A percentile compares a stretch with the other conserved stretches of the same genome.
phyloP scores from a whole-genome alignment of 1,284 basidiomycete species.

The Moesziomyces antarcticus region DNA sequence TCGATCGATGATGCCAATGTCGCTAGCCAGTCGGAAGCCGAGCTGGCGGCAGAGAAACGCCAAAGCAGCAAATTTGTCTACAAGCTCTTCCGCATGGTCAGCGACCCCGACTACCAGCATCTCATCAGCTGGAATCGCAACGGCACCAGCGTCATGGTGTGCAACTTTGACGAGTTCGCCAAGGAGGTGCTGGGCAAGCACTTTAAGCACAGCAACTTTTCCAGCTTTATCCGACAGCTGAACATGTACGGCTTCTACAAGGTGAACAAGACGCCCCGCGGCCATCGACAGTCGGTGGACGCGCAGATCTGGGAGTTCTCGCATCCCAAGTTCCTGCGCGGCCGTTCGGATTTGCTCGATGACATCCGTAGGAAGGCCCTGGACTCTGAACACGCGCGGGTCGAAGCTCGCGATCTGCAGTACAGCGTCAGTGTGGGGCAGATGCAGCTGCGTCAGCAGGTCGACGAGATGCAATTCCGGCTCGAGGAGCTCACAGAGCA shows the following conservation, averaged over 20 bases:
- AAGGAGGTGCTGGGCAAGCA: conserved; percentile 68
- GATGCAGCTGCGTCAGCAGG: conserved; percentile 58
- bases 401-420: conserved; percentile 57
- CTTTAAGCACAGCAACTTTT: conserved; percentile 75
- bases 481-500: conserved; percentile 56
- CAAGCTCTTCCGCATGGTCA: conserved; percentile 62
- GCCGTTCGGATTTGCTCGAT: conserved; percentile 81
- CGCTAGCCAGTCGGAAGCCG: conserved; percentile 40
- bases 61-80: conserved; percentile 59
- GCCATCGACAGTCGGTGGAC: conserved; percentile 78
- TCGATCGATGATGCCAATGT: conserved; percentile 42
- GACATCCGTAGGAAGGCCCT: conserved; percentile 84
- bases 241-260: conserved; percentile 76
- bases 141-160: conserved; percentile 61
- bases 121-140: conserved; percentile 60
- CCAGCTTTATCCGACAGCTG: conserved; percentile 86
- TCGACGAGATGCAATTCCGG: conserved; percentile 59
- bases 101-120: conserved; percentile 57
- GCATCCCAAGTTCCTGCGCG: conserved; percentile 84
- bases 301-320: conserved; percentile 89
- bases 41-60: conserved; percentile 47
- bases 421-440: conserved; percentile 59
- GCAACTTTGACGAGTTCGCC: conserved; percentile 65
- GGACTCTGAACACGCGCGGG: conserved; percentile 58
- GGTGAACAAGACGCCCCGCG: conserved; percentile 78